These are phyloP conservation scores for Jackrogersella minutella DNA, from an alignment of 495 filamentous ascomycete species.

Conservation along the genomic window DNA sequence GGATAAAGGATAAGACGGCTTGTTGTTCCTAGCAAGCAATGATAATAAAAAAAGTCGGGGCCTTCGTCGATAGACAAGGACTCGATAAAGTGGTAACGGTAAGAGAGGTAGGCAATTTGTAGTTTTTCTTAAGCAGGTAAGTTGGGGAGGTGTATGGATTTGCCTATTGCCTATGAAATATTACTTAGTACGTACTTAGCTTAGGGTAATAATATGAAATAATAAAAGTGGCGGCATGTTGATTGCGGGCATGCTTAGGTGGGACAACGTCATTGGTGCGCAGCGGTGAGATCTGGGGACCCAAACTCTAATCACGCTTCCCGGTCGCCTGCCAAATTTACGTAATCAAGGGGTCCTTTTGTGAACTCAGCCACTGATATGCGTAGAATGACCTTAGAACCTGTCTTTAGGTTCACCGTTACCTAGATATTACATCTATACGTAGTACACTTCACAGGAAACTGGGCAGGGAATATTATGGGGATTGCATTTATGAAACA, in stretches of 20 bases:
- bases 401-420: too few species aligned
- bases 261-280: slow-evolving; percentile 40
- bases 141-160: too few species aligned
- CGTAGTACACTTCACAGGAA: too few species aligned
- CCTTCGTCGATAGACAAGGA: slow-evolving; percentile 13
- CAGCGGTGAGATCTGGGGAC: slow-evolving; percentile 40
- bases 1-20: slow-evolving; percentile 32
- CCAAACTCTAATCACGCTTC: slow-evolving; percentile 36
- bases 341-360: slow-evolving; percentile 26
- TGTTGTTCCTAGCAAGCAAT: slow-evolving; percentile 22
- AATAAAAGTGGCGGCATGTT: slow-evolving; percentile 33
- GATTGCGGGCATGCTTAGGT: slow-evolving; percentile 37
- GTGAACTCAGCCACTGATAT: slow-evolving; percentile 1
- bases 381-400: too few species aligned
- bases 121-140: too few species aligned
- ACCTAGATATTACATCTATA: too few species aligned
- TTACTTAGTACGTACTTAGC: too few species aligned
- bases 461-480: too few species aligned
- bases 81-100: slow-evolving; percentile 25
- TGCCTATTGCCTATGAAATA: too few species aligned
- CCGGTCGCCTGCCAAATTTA: slow-evolving; percentile 8
- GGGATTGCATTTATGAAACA: too few species aligned
- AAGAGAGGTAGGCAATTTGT: not conserved
- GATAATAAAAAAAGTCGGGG: slow-evolving; percentile 26
- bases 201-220: too few species aligned